These are phyloP conservation scores for Cutaneotrichosporon sp. DNA, from an alignment of 1,284 basidiomycete genomes.

Conservation along the genomic window DNA sequence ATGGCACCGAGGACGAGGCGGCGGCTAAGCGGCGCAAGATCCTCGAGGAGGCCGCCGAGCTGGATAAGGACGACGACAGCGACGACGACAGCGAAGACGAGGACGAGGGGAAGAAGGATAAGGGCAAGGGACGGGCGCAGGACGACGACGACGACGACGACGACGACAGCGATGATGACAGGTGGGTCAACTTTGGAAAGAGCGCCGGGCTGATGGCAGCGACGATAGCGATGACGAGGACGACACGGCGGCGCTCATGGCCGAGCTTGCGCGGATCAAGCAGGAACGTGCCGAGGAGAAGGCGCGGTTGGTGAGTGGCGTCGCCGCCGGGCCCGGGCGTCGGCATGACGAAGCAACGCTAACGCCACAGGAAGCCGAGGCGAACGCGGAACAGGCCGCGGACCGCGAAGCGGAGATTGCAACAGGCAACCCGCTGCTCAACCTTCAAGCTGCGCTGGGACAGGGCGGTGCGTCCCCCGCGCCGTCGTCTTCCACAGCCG, in stretches of 20 bases:
- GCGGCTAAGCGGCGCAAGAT: constrained; percentile 69
- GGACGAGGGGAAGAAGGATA: constrained; percentile 47
- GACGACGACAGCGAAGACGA: constrained; percentile 54
- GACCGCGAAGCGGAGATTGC: constrained; percentile 74
- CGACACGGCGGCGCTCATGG: constrained; percentile 83
- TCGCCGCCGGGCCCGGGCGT: too few relatives aligned
- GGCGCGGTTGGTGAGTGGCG: constrained; percentile 54
- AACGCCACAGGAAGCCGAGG: constrained; percentile 62
- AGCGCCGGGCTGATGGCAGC: constrained; percentile 11
- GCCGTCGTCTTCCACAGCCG: constrained; percentile 28
- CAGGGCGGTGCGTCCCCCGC: constrained; percentile 54
- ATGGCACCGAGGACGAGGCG: constrained; percentile 54
- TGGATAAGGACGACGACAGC: constrained; percentile 79
- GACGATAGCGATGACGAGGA: constrained; percentile 67
- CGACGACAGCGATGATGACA: constrained; percentile 38
- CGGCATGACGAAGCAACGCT: background rate
- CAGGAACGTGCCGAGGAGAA: constrained; percentile 89
- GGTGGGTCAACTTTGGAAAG: background rate
- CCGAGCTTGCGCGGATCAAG: constrained; percentile 93
- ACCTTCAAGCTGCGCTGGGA: constrained; percentile 80
- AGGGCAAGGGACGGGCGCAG: constrained; percentile 43
- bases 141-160: constrained; percentile 34
- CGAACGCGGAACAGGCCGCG: constrained; percentile 61
- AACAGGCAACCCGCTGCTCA: constrained; percentile 74
- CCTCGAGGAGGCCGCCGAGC: constrained; percentile 70